Base-by-base conservation (phyloP, 2,329 filamentous ascomycete genomes). In the Lomentospora prolificans region DNA sequence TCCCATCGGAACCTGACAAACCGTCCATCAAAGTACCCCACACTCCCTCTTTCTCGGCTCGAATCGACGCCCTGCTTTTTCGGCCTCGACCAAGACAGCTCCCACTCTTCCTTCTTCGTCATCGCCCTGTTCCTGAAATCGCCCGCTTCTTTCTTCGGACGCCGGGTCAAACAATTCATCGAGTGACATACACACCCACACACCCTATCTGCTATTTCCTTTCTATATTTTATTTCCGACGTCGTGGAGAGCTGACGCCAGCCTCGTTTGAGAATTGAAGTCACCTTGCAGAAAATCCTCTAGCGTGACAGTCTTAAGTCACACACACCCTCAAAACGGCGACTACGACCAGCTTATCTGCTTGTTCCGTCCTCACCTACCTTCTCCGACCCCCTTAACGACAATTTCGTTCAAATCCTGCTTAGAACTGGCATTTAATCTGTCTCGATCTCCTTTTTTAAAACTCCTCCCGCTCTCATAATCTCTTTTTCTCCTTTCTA, bases 251-350 rank as follows among this genome's bases (percentile, higher is more conserved):
- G n/a, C n/a, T n/a, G n/a, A n/a, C n/a, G n/a, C n/a, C n/a, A n/a
- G n/a, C 44, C 17, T 27, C 44, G 19, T 22, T 25, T 10, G 17
- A 33, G 6, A 33, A 12, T 22, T 22, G 24, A 10, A 48, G 22
- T 25, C 44, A 6, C 22, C 22, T 10, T 19, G 44, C 44, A 48
- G 22, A 48, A 48, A 48, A 48, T 22, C 12, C 22, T 48, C 24
- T 25, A 48, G 44, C 19, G 36, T 48, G 44, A 48, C 44, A 22
- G 22, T 48, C 44, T 48, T 48, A 48, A n/a, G 44, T 48, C 44
- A 48, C 67, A 68, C 66, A 6, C 12, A 33, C 67, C 64, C 67
- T 66, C 69, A 76, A 73, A 68, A 79, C 77, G 76, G 76, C 76
- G 70, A 67, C 69, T 62, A 70, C 69, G 72, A 72, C 72, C 69